Evolutionary conservation across 2,329 filamentous ascomycete species (phyloP).

Genomic region (Pseudogymnoascus sp.): DNA sequence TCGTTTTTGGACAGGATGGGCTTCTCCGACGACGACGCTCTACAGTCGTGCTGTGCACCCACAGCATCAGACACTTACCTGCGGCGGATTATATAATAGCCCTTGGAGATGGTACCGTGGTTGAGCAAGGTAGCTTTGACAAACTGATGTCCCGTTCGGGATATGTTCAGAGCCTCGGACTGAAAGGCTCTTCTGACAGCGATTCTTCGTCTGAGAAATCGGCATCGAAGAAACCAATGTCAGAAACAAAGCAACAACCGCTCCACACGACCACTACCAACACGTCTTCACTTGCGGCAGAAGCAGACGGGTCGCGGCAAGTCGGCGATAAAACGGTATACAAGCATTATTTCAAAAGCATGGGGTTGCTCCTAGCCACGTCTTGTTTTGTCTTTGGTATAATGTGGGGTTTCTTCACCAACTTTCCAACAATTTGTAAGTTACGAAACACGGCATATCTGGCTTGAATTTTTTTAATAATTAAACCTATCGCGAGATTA

Average conservation of each 20-base stretch:
- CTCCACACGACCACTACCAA: conserved; percentile 7
- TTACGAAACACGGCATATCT: neutral
- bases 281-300: neutral
- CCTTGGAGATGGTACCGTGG: conserved; percentile 28
- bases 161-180: neutral
- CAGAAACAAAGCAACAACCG: neutral
- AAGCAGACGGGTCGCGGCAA: neutral
- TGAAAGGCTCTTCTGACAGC: conserved; percentile 2
- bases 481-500: neutral
- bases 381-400: conserved; percentile 16
- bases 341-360: conserved; percentile 22
- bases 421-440: conserved; percentile 25
- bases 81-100: conserved; percentile 33
- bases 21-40: conserved; percentile 21
- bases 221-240: neutral
- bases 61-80: conserved; percentile 21
- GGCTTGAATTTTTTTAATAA: neutral
- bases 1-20: conserved; percentile 13
- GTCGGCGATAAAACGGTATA: conserved; percentile 16
- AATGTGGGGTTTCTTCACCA: conserved; percentile 23
- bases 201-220: conserved; percentile 10
- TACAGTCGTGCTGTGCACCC: conserved; percentile 33
- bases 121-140: conserved; percentile 31
- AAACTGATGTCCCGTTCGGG: conserved; percentile 23
- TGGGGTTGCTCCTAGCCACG: conserved; percentile 15